Conservation (phyloP, 257 asterid genomes). For the Gentiana macrophylla region DNA sequence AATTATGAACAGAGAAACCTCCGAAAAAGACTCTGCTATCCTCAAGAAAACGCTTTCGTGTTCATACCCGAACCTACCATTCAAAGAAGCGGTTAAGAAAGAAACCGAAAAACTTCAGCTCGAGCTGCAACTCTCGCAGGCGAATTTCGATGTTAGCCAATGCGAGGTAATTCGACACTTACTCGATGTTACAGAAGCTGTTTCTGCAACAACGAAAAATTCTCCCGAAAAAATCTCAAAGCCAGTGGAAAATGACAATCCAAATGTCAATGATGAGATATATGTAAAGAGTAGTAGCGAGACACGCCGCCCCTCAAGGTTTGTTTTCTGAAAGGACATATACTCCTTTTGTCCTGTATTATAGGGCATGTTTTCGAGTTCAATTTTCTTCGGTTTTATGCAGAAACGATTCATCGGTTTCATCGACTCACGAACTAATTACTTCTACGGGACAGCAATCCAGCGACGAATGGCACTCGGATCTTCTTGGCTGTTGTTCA, state of each 20-base stretch:
- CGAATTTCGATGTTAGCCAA: slow-evolving; percentile 59
- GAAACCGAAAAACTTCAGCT: slow-evolving; percentile 72
- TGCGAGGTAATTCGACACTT: slow-evolving; percentile 83
- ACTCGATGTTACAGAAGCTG: slow-evolving; percentile 73
- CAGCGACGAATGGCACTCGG: slow-evolving; percentile 62
- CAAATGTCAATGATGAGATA: slow-evolving; percentile 22
- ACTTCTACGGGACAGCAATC: slow-evolving; percentile 37
- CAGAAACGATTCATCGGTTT: slow-evolving; percentile 60
- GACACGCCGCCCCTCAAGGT: slow-evolving; percentile 53
- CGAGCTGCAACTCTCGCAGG: slow-evolving; percentile 73
- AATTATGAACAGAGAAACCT: slow-evolving; percentile 64
- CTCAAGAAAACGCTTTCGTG: slow-evolving; percentile 74
- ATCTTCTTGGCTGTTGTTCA: slow-evolving; percentile 81
- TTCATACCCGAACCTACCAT: slow-evolving; percentile 65
- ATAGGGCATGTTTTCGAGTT: too few relatives aligned
- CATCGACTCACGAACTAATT: slow-evolving; percentile 45
- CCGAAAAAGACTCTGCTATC: slow-evolving; percentile 42
- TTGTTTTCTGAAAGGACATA: slow-evolving; percentile 8
- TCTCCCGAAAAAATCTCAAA: slow-evolving; percentile 35
- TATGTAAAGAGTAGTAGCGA: slow-evolving; percentile 27
- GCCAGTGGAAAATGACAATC: slow-evolving; percentile 28
- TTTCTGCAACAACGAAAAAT: slow-evolving; percentile 34
- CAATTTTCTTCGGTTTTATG: not conserved
- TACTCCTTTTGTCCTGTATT: too few relatives aligned
- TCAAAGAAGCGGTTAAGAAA: slow-evolving; percentile 49